phyloP scores from a whole-genome alignment of 2,329 filamentous ascomycete species.

The Colletotrichum sansevieriae region DNA sequence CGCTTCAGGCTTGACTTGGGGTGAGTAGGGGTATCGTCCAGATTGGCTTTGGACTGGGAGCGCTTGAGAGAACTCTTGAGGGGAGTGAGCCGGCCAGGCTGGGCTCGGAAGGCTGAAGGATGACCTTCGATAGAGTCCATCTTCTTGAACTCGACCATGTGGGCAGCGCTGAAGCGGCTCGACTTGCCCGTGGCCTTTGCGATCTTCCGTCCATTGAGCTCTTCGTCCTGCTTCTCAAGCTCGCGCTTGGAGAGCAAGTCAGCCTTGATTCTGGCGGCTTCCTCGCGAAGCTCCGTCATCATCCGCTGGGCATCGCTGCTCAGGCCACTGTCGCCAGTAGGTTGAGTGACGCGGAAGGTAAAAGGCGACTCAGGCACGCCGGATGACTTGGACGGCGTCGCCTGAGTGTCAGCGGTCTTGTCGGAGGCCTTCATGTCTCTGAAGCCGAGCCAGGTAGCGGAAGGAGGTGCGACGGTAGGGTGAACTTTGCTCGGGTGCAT shows the following conservation, averaged over 20 bases:
- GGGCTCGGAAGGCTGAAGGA: slow-evolving; percentile 80
- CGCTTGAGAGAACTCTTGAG: slow-evolving; percentile 54
- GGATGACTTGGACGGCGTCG: slow-evolving; percentile 73
- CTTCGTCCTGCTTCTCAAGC: slow-evolving; percentile 62
- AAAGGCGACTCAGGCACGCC: slow-evolving; percentile 70
- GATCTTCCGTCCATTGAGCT: slow-evolving; percentile 73
- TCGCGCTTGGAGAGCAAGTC: slow-evolving; percentile 64
- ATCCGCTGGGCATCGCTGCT: slow-evolving; percentile 72
- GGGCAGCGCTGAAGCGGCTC: slow-evolving; percentile 84
- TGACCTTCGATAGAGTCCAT: slow-evolving; percentile 97
- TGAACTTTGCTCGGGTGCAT: slow-evolving; percentile 94
- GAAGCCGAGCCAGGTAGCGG: slow-evolving; percentile 86
- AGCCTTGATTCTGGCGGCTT: slow-evolving; percentile 45
- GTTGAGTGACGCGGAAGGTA: slow-evolving; percentile 72
- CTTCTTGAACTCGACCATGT: slow-evolving; percentile 92
- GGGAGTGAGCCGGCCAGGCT: slow-evolving; percentile 66
- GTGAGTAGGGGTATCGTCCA: slow-evolving; percentile 51
- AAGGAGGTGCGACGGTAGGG: slow-evolving; percentile 81
- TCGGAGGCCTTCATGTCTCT: slow-evolving; percentile 75
- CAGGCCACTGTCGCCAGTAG: slow-evolving; percentile 63
- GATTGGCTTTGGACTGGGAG: slow-evolving; percentile 61
- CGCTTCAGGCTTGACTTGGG: slow-evolving; percentile 52
- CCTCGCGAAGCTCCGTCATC: slow-evolving; percentile 76
- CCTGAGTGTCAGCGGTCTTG: slow-evolving; percentile 59
- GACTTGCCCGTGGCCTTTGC: slow-evolving; percentile 84